phyloP scores from a whole-genome alignment of 179 eudicot species.

The Amaranthus tricolor region DNA sequence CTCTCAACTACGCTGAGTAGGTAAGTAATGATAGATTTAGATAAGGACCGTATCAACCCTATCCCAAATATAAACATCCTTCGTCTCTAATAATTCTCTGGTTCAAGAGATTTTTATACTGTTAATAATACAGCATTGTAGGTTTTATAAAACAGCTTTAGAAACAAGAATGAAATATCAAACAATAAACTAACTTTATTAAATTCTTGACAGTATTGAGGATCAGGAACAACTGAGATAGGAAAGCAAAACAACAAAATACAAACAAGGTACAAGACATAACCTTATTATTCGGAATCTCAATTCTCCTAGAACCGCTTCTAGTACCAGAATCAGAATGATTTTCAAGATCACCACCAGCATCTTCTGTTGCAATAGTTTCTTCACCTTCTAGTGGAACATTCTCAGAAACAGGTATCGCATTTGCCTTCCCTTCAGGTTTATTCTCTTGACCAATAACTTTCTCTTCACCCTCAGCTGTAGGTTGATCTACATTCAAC shows the following conservation, averaged over 20 bases:
- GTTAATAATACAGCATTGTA: no score
- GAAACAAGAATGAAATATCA: background rate
- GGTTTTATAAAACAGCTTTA: no score
- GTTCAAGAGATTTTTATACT: no score
- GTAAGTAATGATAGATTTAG: no score
- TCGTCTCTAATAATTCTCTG: no score
- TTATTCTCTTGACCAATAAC: slow-evolving; percentile 27
- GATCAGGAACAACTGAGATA: no score
- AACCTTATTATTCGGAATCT: slow-evolving; percentile 95
- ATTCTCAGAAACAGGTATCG: slow-evolving; percentile 21
- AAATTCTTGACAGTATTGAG: no score
- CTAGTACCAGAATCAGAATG: slow-evolving; percentile 37
- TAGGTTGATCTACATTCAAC: slow-evolving; percentile 26
- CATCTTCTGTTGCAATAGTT: slow-evolving; percentile 36
- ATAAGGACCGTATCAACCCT: no score
- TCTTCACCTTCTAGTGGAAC: slow-evolving; percentile 26
- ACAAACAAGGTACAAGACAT: background rate
- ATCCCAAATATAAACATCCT: no score
- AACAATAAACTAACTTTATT: background rate
- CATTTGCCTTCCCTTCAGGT: slow-evolving; percentile 19
- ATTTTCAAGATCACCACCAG: slow-evolving; percentile 32
- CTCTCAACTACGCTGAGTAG: no score
- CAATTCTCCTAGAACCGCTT: slow-evolving; percentile 52
- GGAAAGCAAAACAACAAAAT: background rate
- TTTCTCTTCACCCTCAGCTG: slow-evolving; percentile 20